These are phyloP conservation scores for Micractinium sp. DNA, from an alignment of 139 green algal species.

Conservation along the genomic window DNA sequence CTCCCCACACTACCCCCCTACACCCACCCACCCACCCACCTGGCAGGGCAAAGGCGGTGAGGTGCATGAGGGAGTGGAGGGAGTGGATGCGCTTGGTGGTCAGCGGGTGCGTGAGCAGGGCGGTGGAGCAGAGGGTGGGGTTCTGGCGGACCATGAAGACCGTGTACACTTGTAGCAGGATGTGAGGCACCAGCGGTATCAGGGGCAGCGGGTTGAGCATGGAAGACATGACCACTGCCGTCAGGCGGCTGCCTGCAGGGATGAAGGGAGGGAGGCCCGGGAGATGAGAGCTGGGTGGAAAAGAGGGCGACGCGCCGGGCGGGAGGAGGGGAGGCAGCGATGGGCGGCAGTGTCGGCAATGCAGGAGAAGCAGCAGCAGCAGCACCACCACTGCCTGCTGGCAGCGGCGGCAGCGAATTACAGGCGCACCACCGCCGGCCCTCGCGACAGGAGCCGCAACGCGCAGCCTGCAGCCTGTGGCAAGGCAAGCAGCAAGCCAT, in stretches of 20 bases:
- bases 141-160: background rate
- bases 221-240: background rate
- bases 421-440: too few species aligned
- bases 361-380: background rate
- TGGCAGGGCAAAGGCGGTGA: background rate
- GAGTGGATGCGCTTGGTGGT: background rate
- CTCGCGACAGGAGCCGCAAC: too few species aligned
- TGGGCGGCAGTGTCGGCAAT: background rate
- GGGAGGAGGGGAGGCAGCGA: background rate
- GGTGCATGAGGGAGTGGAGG: background rate
- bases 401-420: too few species aligned
- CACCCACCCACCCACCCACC: background rate
- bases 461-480: background rate
- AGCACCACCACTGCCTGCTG: background rate
- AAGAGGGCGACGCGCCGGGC: background rate
- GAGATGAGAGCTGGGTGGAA: too few species aligned
- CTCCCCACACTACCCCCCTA: too few species aligned
- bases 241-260: background rate
- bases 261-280: too few species aligned
- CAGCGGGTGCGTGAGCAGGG: background rate
- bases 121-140: background rate
- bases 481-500: background rate
- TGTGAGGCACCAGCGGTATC: background rate
- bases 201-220: slow-evolving; percentile 22
- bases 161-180: slow-evolving; percentile 1